A percentile compares a stretch with the other conserved stretches of the same genome.
Evolutionary conservation across 495 filamentous ascomycete species (phyloP).

Genomic region (Penicillium coffeae): DNA sequence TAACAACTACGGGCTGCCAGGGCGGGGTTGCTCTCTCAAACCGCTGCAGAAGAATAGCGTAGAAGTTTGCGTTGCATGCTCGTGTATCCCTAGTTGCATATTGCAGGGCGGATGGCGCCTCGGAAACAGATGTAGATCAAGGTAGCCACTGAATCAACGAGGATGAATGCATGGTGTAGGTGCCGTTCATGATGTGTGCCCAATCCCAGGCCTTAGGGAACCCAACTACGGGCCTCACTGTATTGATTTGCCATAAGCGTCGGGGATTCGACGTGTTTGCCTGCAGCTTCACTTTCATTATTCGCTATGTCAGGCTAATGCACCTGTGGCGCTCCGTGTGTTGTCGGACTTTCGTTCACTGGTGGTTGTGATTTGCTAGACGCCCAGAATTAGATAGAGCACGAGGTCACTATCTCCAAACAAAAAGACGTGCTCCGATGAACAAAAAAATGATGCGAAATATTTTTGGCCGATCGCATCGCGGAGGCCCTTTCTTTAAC

Average conservation of each 20-base stretch:
- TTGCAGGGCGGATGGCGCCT: conserved; percentile 1
- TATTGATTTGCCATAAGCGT: conserved; percentile 10
- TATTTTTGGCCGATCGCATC: too few relatives aligned
- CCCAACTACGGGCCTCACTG: conserved; percentile 20
- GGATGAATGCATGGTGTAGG: conserved; percentile 1
- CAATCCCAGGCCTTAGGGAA: conserved; percentile 22
- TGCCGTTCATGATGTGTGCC: conserved; percentile 16
- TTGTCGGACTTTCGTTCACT: neutral
- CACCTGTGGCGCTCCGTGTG: neutral
- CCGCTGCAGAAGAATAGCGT: neutral
- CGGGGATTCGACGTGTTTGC: conserved; percentile 3
- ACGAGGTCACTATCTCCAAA: neutral
- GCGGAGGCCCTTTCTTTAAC: neutral
- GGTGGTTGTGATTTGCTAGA: neutral
- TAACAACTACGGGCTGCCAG: neutral
- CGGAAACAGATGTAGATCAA: neutral
- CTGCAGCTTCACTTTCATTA: conserved; percentile 17
- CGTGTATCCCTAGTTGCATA: conserved; percentile 5
- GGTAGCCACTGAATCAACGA: conserved; percentile 4
- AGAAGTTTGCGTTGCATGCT: neutral
- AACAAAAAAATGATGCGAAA: too few relatives aligned
- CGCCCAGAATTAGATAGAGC: neutral
- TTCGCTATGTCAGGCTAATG: neutral
- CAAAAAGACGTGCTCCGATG: too few relatives aligned
- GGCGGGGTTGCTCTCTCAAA: neutral